Evolutionary conservation across 352 stramenopile genomes (phyloP).

Genomic region (Pythium biforme): DNA sequence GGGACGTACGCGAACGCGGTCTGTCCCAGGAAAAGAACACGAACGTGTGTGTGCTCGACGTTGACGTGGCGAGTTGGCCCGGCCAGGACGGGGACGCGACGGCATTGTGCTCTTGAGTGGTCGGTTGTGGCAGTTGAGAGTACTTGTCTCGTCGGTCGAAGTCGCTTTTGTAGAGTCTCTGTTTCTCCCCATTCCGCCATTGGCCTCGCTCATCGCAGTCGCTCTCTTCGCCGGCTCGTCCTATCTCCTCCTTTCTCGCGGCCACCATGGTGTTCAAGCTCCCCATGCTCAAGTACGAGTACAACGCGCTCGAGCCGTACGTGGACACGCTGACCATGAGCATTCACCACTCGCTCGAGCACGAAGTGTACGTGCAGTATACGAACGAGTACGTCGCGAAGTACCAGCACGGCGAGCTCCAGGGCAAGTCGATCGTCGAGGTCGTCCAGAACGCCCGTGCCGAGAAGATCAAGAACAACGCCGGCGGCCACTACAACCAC

Average conservation of each 20-base stretch:
- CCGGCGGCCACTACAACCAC: constrained; percentile 41
- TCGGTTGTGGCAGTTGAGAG: not conserved
- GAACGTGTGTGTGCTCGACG: too few species aligned
- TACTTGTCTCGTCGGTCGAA: too few species aligned
- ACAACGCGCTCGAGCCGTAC: constrained; percentile 55
- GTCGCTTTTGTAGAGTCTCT: too few species aligned
- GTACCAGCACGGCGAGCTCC: constrained; percentile 35
- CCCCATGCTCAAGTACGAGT: constrained; percentile 45
- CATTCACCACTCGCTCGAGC: constrained; percentile 60
- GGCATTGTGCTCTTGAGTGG: too few species aligned
- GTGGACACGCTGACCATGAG: constrained; percentile 54
- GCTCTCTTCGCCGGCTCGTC: too few species aligned
- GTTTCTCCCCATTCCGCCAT: not conserved
- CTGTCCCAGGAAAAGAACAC: too few species aligned
- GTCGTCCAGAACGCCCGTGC: constrained; percentile 35
- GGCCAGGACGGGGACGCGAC: too few species aligned
- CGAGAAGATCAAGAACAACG: constrained; percentile 37
- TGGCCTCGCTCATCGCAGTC: not conserved
- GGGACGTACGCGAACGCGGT: too few species aligned
- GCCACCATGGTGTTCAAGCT: constrained; percentile 38
- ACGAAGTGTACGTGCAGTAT: constrained; percentile 43
- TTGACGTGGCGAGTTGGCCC: too few species aligned
- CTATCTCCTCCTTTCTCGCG: not conserved
- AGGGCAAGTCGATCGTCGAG: constrained; percentile 35
- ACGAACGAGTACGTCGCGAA: constrained; percentile 44